A percentile compares a stretch with the other conserved stretches of the same genome.
Evolutionary conservation across 164 flowering plant genomes (phyloP).

Genomic region (Vitis cinerea): DNA sequence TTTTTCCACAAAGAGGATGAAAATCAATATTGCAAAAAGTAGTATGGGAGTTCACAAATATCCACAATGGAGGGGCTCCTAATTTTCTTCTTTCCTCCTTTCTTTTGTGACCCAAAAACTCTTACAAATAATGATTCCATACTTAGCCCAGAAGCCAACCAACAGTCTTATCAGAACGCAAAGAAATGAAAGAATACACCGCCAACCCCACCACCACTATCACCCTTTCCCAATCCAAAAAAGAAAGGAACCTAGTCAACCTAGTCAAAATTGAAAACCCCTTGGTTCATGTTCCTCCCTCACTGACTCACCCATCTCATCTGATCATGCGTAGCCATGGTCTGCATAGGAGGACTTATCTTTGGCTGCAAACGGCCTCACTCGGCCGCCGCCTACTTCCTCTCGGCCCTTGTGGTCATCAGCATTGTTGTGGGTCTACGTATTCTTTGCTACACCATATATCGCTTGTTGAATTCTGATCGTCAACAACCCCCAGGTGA

Average conservation of each 20-base stretch:
- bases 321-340: slow-evolving; percentile 21
- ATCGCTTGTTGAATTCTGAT: slow-evolving; percentile 8
- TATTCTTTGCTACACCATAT: slow-evolving; percentile 17
- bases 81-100: background rate
- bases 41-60: too few relatives aligned
- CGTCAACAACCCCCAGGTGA: background rate
- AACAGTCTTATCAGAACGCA: slow-evolving; percentile 9
- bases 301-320: background rate
- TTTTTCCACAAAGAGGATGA: too few relatives aligned
- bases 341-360: slow-evolving; percentile 22
- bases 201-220: background rate
- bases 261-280: too few relatives aligned
- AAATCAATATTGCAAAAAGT: too few relatives aligned
- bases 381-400: slow-evolving; percentile 23
- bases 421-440: slow-evolving; percentile 27
- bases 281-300: background rate
- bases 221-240: background rate
- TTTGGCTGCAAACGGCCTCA: slow-evolving; percentile 26
- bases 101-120: background rate
- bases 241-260: slow-evolving; percentile 1
- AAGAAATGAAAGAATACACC: background rate
- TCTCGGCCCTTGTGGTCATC: slow-evolving; percentile 26
- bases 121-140: slow-evolving; percentile 6
- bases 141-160: slow-evolving; percentile 15
- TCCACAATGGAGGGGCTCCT: background rate